phyloP scores from a whole-genome alignment of 805 yeast genomes.

The Candida sithepensis region DNA sequence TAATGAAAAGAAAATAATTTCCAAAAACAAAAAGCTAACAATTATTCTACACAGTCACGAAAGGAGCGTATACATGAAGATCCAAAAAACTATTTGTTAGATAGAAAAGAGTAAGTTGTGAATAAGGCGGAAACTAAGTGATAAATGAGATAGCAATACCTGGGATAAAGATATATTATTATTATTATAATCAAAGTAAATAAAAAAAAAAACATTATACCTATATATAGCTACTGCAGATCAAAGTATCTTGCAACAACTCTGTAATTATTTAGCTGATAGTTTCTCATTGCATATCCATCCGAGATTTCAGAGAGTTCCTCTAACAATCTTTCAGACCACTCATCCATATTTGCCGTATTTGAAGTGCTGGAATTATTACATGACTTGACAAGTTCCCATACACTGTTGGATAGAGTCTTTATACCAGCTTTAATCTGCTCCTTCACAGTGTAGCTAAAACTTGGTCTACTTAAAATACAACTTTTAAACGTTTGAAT shows the following conservation, averaged over 20 bases:
- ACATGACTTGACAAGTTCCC: slow-evolving; percentile 25
- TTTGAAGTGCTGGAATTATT: slow-evolving; percentile 21
- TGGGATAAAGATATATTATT: neutral
- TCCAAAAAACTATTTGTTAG: neutral
- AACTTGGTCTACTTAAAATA: slow-evolving; percentile 14
- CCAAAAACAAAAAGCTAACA: too few species aligned
- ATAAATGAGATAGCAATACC: neutral
- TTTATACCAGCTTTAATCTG: slow-evolving; percentile 15
- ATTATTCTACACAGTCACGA: too few species aligned
- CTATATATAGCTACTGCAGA: neutral
- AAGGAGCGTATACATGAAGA: neutral
- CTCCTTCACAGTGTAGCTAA: slow-evolving; percentile 14
- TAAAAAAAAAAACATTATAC: too few species aligned
- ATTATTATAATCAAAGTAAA: neutral
- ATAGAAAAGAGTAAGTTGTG: neutral
- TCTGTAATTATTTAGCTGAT: slow-evolving; percentile 21
- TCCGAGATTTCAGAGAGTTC: slow-evolving; percentile 20
- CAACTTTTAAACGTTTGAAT: slow-evolving; percentile 18
- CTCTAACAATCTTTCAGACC: slow-evolving; percentile 20
- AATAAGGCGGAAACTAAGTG: neutral
- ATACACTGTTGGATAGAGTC: slow-evolving; percentile 17
- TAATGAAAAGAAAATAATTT: neutral
- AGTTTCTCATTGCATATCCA: slow-evolving; percentile 28
- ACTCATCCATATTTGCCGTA: slow-evolving; percentile 15
- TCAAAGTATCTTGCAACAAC: slow-evolving; percentile 16